Percentiles rank a stretch among this genome's conserved stretches.
These are phyloP conservation scores for Pseudozyma pruni DNA, from an alignment of 1,284 basidiomycete genomes.

Conservation along the genomic window DNA sequence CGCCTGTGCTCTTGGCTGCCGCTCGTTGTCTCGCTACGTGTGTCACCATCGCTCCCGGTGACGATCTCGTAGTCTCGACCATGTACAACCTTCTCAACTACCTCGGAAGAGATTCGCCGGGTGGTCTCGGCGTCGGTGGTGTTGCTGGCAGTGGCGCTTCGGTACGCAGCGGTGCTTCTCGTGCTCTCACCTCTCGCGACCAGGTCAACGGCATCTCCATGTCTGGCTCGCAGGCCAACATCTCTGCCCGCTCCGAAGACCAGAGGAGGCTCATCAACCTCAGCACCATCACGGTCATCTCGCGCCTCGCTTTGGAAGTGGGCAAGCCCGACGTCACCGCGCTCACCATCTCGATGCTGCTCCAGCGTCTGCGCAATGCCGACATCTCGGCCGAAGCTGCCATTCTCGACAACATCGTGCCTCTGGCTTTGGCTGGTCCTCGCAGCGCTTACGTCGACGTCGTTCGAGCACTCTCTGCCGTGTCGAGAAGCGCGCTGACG, in stretches of 20 bases:
- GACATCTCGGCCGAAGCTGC: slow-evolving; percentile 88
- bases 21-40: slow-evolving; percentile 90
- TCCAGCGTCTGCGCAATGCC: slow-evolving; percentile 85
- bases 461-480: slow-evolving; percentile 83
- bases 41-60: slow-evolving; percentile 83
- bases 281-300: slow-evolving; percentile 76
- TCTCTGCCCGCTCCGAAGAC: slow-evolving; percentile 75
- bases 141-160: slow-evolving; percentile 71
- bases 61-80: slow-evolving; percentile 91
- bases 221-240: slow-evolving; percentile 45
- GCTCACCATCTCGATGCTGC: slow-evolving; percentile 80
- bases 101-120: slow-evolving; percentile 76
- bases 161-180: slow-evolving; percentile 70
- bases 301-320: slow-evolving; percentile 61
- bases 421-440: slow-evolving; percentile 83
- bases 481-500: slow-evolving; percentile 77
- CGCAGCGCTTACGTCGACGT: slow-evolving; percentile 84
- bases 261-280: slow-evolving; percentile 85
- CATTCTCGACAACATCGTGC: slow-evolving; percentile 89
- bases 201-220: slow-evolving; percentile 34
- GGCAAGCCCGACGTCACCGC: slow-evolving; percentile 57
- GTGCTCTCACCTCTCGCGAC: slow-evolving; percentile 46
- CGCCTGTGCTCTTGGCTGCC: slow-evolving; percentile 82
- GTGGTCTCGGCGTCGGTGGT: slow-evolving; percentile 69
- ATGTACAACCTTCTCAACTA: slow-evolving; percentile 95